Base-by-base conservation (phyloP, 2,329 filamentous ascomycete species). In the Fusarium liriodendri region DNA sequence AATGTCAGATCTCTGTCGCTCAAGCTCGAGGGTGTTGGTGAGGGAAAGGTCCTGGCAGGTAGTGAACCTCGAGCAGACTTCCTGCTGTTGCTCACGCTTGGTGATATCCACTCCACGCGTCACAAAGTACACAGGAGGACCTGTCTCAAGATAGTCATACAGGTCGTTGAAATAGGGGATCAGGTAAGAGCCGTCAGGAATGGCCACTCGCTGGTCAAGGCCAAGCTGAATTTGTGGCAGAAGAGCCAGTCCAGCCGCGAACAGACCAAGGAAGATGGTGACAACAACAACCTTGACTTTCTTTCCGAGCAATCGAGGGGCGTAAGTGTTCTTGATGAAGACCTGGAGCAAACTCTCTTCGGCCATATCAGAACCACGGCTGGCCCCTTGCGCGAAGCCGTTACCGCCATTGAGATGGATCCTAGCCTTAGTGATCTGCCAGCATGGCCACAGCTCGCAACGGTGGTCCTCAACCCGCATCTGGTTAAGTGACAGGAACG, bases 161-260 rank as follows among this genome's bases (percentile, higher is more conserved):
- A 99, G 86, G 80, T 99, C 97, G 79, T 98, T 95, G 84, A 99
- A 99, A 83, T 98, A 99, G 11, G 93, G 91, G 71, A 99, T 98
- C 60, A 99, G 87, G 81, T 99, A 99, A 1, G 96, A 98, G 78
- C 94, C 95, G 73, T 94, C 94, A 0, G 97, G 97, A 67, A 99
- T 93, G 13, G 97, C 97, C 64, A 98, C 96, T 20, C 97, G 92
- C 84, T 99, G 97, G 79, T 99, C 97, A 32, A 99, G 87, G 0
- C 97, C 97, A 47, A 99, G 90, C 76, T 96, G 85, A 20, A 99
- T 91, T 73, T 92, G 90, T 0, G 97, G 97, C 18, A 98, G 88
- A 35, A 99, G 86, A 1, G 95, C 95, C 27, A 99, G 83, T 13
- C 93, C 95, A 22, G 94, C 94, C 1, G 96, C 93, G 78, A 99